Evolutionary conservation across 495 filamentous ascomycete species (phyloP).

Genomic region (Neurospora sp.): DNA sequence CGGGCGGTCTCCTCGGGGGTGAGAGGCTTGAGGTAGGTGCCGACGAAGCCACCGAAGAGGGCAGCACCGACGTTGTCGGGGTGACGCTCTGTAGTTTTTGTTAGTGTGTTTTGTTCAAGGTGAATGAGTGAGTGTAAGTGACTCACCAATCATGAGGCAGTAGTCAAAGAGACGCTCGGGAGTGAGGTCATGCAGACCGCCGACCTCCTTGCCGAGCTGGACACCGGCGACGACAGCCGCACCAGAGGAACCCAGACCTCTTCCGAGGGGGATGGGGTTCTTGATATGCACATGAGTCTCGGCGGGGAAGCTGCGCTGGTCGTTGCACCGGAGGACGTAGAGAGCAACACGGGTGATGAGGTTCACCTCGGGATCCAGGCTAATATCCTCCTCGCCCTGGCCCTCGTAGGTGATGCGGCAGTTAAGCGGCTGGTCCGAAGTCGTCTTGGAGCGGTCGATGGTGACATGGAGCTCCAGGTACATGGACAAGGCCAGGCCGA

Average conservation of each 20-base stretch:
- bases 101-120: constrained; percentile 6
- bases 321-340: constrained; percentile 87
- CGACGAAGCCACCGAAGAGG: constrained; percentile 92
- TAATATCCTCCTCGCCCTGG: constrained; percentile 65
- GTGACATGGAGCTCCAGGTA: constrained; percentile 78
- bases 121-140: not conserved
- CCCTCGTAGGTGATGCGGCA: constrained; percentile 87
- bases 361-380: constrained; percentile 68
- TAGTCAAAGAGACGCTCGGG: constrained; percentile 86
- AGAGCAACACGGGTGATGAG: constrained; percentile 84
- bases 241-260: constrained; percentile 85
- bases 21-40: constrained; percentile 86
- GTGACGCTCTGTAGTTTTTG: constrained; percentile 59
- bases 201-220: constrained; percentile 80
- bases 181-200: constrained; percentile 60
- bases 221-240: constrained; percentile 93
- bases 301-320: constrained; percentile 65
- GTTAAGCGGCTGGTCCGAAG: constrained; percentile 59
- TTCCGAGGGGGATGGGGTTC: constrained; percentile 85
- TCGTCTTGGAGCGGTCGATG: constrained; percentile 42
- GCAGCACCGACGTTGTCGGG: constrained; percentile 96
- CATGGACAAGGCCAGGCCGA: constrained; percentile 85
- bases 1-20: constrained; percentile 73
- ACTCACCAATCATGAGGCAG: constrained; percentile 79
- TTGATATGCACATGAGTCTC: constrained; percentile 86